Base-by-base conservation (phyloP, 805 yeast genomes). In the Cyberlindnera galapagoensis region DNA sequence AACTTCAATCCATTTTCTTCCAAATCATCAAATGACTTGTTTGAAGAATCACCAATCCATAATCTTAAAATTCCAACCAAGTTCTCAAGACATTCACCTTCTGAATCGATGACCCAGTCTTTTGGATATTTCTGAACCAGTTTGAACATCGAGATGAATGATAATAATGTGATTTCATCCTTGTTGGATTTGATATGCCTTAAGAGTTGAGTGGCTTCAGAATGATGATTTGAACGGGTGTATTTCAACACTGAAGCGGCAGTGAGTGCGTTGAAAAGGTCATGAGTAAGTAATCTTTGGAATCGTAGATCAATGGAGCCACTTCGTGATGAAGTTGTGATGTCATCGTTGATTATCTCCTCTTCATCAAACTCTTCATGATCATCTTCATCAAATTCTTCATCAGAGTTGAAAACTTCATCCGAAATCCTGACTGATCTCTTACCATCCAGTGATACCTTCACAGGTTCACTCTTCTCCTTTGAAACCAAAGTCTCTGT, bases 1-100 rank as follows among this genome's bases (percentile, higher is more conserved):
- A 55, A 36, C 21, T 40, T 38, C 11, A 48, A 24, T 3, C 48
- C 48, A 18, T 42, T 45, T 16, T 43, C 49, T 22, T 41, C 40
- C 11, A 43, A 31, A 31, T 51, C 55, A 22, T 36, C 42, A 17
- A 48, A 51, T 14, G 42, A 43, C n/a, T 27, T 18, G 21, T 47
- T 43, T 17, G 32, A 28, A 9, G 46, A 41, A 18, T 46, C 51
- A 13, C 60, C 59, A 36, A 51, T 44, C 59, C 60, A 54, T 24
- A 47, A 30, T 41, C 60, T 45, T 24, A 53, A 32, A 15, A 43
- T 33, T 16, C 38, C 44, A 25, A 46, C 40, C 7, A 55, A 33
- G 13, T 39, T 40, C 30, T 53, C 56, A 16, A 49, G 39, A 10
- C 22, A 27, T 14, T 32, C 37, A 14, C 27, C 20, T 11, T 43